Conservation (phyloP, 1,284 basidiomycete genomes). For the Leccinum insolens region DNA sequence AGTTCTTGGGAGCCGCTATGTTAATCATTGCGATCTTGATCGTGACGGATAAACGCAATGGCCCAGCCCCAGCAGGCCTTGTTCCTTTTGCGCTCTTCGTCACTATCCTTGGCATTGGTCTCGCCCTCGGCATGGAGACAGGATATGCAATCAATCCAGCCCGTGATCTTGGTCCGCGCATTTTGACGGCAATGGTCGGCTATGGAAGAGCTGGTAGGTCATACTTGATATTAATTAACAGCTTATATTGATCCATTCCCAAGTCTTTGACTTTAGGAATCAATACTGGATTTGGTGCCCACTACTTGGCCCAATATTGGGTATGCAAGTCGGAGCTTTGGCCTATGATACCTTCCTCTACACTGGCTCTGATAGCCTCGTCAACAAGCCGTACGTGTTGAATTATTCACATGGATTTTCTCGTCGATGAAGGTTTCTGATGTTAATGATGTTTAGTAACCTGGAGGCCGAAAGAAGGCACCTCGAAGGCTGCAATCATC, state of each 20-base stretch:
- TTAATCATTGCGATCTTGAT: constrained; percentile 51
- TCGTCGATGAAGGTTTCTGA: background rate
- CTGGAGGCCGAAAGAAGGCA: constrained; percentile 16
- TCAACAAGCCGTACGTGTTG: constrained; percentile 52
- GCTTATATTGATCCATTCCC: background rate
- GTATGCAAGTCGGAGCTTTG: constrained; percentile 53
- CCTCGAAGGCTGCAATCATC: constrained; percentile 16
- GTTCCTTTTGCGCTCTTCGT: constrained; percentile 60
- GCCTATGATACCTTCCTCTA: constrained; percentile 58
- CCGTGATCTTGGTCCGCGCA: constrained; percentile 63
- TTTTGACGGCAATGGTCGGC: constrained; percentile 62
- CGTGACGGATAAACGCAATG: constrained; percentile 49
- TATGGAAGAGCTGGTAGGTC: constrained; percentile 51
- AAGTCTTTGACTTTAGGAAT: constrained; percentile 51
- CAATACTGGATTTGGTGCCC: constrained; percentile 84
- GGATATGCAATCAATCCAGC: constrained; percentile 67
- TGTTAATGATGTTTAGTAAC: constrained; percentile 14
- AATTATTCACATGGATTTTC: background rate
- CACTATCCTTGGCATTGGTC: constrained; percentile 55
- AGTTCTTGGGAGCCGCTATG: constrained; percentile 63
- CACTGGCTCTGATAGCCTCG: constrained; percentile 52
- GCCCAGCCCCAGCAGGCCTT: constrained; percentile 49
- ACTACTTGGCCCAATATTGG: constrained; percentile 58
- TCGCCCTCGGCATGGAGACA: constrained; percentile 61
- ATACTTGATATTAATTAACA: background rate